A percentile compares a stretch with the other conserved stretches of the same genome.
Evolutionary conservation across 2,329 filamentous ascomycete species (phyloP).

Genomic region (Colletotrichum destructivum): DNA sequence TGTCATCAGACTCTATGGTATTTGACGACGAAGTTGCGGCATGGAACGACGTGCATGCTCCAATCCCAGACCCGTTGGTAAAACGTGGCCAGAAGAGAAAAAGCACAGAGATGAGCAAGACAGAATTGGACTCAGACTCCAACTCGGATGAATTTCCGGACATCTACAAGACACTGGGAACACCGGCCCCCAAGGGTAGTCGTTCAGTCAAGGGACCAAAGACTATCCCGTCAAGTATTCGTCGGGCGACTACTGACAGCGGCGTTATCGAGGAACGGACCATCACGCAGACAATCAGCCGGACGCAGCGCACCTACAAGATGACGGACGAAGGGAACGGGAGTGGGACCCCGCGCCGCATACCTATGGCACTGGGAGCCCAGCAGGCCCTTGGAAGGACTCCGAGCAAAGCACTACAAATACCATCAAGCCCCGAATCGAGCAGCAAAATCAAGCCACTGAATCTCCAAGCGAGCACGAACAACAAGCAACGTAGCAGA

Average conservation of each 20-base stretch:
- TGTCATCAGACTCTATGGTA: constrained; percentile 53
- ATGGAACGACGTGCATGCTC: constrained; percentile 61
- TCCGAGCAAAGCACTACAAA: constrained; percentile 44
- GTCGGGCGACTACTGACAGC: constrained; percentile 30
- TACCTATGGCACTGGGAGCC: constrained; percentile 15
- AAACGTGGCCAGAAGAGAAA: constrained; percentile 67
- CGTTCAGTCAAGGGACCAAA: constrained; percentile 47
- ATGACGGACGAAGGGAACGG: constrained; percentile 23
- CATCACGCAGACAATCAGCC: constrained; percentile 45
- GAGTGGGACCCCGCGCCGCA: constrained; percentile 28
- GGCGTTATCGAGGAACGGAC: constrained; percentile 44
- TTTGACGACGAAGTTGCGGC: constrained; percentile 57
- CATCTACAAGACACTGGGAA: constrained; percentile 64
- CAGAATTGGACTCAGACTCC: constrained; percentile 47
- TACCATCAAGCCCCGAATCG: constrained; percentile 44
- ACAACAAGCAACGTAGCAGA: constrained; percentile 36
- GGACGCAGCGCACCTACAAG: constrained; percentile 43
- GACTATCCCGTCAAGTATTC: constrained; percentile 29
- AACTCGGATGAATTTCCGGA: constrained; percentile 67
- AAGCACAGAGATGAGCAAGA: constrained; percentile 62
- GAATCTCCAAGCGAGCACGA: constrained; percentile 1
- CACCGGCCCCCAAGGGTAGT: constrained; percentile 50
- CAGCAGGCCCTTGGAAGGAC: constrained; percentile 37
- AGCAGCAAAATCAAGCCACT: constrained; percentile 30
- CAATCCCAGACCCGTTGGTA: constrained; percentile 54